Base-by-base conservation (phyloP, 176 grass and related monocot species). In the Miscanthus lutarioriparius region DNA sequence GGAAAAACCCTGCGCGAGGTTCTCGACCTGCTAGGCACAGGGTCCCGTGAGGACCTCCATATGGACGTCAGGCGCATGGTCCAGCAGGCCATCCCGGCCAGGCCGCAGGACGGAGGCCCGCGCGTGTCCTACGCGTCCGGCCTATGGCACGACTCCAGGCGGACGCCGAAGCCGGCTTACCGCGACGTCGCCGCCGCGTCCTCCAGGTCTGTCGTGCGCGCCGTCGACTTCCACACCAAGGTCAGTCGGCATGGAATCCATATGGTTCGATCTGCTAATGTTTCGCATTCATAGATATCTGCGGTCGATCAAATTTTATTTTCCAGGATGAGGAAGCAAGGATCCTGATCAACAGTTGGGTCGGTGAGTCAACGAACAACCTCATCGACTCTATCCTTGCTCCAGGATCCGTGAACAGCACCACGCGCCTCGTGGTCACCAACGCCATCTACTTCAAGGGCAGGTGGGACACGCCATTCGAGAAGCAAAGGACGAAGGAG, bases 381-480 rank as follows among this genome's bases (percentile, higher is more conserved):
- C 38, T 90, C 4, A 90, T 87, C 47, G 68, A 61, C 15, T 22
- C 65, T 3, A 37, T 83, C 73, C 8, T 86, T 1, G 61, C 9
- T 19, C 17, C 59, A 4, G 32, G 75, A 4, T 67, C 65, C 7
- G 65, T 67, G 65, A 19, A 19, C 32, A 20, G 6, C 2, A 30
- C 28, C 2, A 3, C 75, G 76, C 75, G 15, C 5, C 16, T 87
- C 14, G 63, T 87, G 17, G 26, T 90, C 16, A 26, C 70, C n/a
- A 87, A 86, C 25, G 89, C 84, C 49, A 15, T 67, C 32, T 67
- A 67, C 65, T 67, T 67, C 65, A 67, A 37, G 10, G 65, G 65
- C 14, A 20, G 0, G 22, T 72, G 80, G 80, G 9, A 72, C 9
- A 13, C 23, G 33, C 35, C 36, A 37, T 71, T 72, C 23, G 3